Evolutionary conservation across 2,329 filamentous ascomycete species (phyloP).

Genomic region (Trichoderma simmonsii): DNA sequence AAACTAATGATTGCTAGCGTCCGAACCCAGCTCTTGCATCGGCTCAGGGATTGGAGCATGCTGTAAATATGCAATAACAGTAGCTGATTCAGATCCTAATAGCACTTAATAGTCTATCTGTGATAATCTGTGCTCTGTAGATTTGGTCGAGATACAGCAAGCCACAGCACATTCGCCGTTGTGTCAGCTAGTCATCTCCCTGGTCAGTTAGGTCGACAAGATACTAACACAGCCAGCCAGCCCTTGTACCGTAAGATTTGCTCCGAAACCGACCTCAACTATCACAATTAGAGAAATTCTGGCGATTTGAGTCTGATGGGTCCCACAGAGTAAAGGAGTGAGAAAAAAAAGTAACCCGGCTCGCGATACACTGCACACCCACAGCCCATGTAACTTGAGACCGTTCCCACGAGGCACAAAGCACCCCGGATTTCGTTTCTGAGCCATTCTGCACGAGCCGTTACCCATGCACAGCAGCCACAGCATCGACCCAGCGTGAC

Average conservation of each 20-base stretch:
- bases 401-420: background rate
- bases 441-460: background rate
- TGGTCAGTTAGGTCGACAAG: background rate
- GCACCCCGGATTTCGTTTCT: background rate
- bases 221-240: background rate
- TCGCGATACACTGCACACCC: background rate
- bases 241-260: background rate
- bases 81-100: background rate
- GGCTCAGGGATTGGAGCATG: background rate
- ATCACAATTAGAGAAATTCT: background rate
- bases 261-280: background rate
- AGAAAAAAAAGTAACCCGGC: background rate
- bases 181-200: background rate
- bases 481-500: background rate
- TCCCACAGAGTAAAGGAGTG: background rate
- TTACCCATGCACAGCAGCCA: background rate
- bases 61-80: background rate
- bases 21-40: background rate
- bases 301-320: background rate
- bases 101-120: background rate
- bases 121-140: background rate
- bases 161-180: background rate
- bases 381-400: background rate
- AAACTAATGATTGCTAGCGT: background rate
- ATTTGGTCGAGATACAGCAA: background rate